Evolutionary conservation across 2,329 filamentous ascomycete species (phyloP).

Genomic region (Aspergillus ruber): DNA sequence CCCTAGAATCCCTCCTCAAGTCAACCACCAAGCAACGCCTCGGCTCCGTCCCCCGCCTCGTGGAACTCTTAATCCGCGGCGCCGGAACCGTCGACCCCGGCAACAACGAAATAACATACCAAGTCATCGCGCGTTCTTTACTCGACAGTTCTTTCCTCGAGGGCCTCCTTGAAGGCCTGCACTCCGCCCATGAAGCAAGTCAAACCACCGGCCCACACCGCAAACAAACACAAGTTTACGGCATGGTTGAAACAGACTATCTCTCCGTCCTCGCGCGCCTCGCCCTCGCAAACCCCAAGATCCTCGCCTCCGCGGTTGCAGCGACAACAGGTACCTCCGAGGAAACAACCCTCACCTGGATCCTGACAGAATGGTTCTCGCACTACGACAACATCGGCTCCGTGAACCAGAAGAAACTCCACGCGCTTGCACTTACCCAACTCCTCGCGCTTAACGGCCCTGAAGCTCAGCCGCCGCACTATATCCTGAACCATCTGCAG

Average conservation of each 20-base stretch:
- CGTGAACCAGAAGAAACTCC: slow-evolving; percentile 42
- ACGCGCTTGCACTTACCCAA: slow-evolving; percentile 41
- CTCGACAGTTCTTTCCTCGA: slow-evolving; percentile 57
- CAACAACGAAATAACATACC: slow-evolving; percentile 48
- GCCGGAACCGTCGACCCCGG: slow-evolving; percentile 56
- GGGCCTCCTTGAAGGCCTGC: slow-evolving; percentile 60
- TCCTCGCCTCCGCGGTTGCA: slow-evolving; percentile 54
- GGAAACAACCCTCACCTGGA: slow-evolving; percentile 35
- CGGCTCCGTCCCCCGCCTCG: slow-evolving; percentile 40
- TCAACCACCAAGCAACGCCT: slow-evolving; percentile 34
- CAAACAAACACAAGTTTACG: slow-evolving; percentile 62
- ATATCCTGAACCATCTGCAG: slow-evolving; percentile 40
- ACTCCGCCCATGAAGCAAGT: slow-evolving; percentile 63
- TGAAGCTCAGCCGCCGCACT: slow-evolving; percentile 30
- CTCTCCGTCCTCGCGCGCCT: slow-evolving; percentile 76
- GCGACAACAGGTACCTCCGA: slow-evolving; percentile 28
- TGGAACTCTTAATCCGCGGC: slow-evolving; percentile 60
- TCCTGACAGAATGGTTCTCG: slow-evolving; percentile 43
- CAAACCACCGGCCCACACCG: slow-evolving; percentile 76
- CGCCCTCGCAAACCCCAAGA: slow-evolving; percentile 61
- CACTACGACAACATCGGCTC: slow-evolving; percentile 45
- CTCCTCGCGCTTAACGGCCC: slow-evolving; percentile 35
- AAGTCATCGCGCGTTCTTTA: slow-evolving; percentile 60
- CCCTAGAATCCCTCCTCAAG: slow-evolving; percentile 35
- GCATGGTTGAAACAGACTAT: slow-evolving; percentile 76